Conservation (phyloP, 768 basidiomycete species). For the Gloeophyllum trabeum region DNA sequence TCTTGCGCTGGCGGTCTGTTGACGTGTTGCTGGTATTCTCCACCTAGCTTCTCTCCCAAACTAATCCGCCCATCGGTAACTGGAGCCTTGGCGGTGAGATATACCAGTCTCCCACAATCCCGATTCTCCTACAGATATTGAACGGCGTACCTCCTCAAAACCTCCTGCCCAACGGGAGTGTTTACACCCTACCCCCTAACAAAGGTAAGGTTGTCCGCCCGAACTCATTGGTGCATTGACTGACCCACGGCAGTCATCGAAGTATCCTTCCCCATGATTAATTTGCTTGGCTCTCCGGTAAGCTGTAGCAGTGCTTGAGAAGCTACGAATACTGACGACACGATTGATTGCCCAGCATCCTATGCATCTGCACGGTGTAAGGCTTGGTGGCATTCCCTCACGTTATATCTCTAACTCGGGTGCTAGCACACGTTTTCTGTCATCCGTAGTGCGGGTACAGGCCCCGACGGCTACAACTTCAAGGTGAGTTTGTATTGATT, state of each 20-base stretch:
- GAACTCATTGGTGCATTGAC: not conserved
- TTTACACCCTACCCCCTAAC: conserved; percentile 34
- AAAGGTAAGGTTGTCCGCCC: conserved; percentile 33
- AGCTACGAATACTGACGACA: too few species aligned
- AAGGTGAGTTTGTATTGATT: too few species aligned
- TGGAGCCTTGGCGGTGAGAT: conserved; percentile 9
- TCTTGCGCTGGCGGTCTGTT: too few species aligned
- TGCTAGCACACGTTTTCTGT: conserved; percentile 30
- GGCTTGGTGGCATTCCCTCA: not conserved
- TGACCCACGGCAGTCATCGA: not conserved
- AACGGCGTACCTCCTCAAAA: conserved; percentile 37
- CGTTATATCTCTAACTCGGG: not conserved
- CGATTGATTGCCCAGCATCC: too few species aligned
- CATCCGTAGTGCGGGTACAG: conserved; percentile 20
- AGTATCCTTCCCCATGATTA: not conserved
- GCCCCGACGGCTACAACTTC: conserved; percentile 22
- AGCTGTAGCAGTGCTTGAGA: too few species aligned
- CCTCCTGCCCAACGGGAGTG: conserved; percentile 36
- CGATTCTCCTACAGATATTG: conserved; percentile 47
- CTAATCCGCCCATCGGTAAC: conserved; percentile 1
- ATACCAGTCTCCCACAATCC: conserved; percentile 30
- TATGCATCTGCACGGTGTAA: conserved; percentile 26
- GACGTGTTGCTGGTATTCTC: not conserved
- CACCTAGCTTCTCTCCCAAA: not conserved
- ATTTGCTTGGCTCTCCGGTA: not conserved